phyloP scores from a whole-genome alignment of 148 eudicot species.

The Bassia scoparia region DNA sequence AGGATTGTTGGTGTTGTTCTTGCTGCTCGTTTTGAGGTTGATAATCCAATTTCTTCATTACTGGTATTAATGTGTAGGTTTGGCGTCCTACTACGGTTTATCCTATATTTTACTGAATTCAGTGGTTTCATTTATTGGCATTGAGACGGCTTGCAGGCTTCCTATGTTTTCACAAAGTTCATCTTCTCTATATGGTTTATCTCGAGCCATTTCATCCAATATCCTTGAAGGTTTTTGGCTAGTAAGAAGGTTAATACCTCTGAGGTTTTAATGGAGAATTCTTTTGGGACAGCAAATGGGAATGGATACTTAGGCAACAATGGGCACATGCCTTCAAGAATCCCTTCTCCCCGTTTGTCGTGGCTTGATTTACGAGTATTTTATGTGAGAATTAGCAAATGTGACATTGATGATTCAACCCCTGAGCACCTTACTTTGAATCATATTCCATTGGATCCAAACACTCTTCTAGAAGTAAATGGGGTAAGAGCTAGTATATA shows the following conservation, averaged over 20 bases:
- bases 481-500: conserved; percentile 56
- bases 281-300: conserved; percentile 31
- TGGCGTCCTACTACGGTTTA: conserved; percentile 1
- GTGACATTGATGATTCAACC: conserved; percentile 52
- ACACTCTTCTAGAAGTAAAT: conserved; percentile 73
- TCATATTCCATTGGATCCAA: conserved; percentile 56
- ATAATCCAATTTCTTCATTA: not conserved
- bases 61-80: conserved; percentile 6
- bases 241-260: conserved; percentile 19
- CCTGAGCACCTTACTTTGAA: conserved; percentile 64
- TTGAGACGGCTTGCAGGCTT: conserved; percentile 16
- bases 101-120: not conserved
- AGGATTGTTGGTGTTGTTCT: conserved; percentile 2
- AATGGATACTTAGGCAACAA: conserved; percentile 38
- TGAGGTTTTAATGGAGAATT: conserved; percentile 34
- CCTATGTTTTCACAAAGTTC: conserved; percentile 21
- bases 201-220: conserved; percentile 17
- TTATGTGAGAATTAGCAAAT: conserved; percentile 63
- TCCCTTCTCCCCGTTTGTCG: conserved; percentile 33
- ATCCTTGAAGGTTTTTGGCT: conserved; percentile 17
- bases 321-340: conserved; percentile 34
- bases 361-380: conserved; percentile 79
- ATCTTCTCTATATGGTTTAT: conserved; percentile 27
- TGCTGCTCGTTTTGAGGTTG: not conserved
- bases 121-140: conserved; percentile 1